Conservation (phyloP, 176 grass and related monocot genomes). For the Avena sativa region DNA sequence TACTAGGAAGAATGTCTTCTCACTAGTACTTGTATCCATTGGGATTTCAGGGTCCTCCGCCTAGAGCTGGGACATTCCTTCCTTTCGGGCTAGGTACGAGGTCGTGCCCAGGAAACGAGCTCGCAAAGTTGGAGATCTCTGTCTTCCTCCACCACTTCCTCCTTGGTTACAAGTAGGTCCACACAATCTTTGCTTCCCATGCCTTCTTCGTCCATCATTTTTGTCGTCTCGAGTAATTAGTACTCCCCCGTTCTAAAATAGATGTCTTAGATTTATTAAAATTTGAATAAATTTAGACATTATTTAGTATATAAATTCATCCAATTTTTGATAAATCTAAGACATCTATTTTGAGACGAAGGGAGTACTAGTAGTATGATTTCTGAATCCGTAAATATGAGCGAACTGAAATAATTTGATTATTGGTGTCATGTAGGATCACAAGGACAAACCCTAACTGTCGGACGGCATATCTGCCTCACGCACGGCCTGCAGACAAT, state of each 20-base stretch:
- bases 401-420: not conserved
- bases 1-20: not conserved
- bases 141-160: conserved; percentile 97
- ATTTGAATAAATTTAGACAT: too few relatives aligned
- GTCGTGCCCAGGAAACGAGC: conserved; percentile 84
- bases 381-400: not conserved
- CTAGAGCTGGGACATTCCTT: conserved; percentile 77
- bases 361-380: too few relatives aligned
- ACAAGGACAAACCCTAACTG: conserved; percentile 57
- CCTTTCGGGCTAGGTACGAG: conserved; percentile 68
- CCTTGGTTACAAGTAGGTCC: conserved; percentile 68
- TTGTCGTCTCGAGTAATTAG: too few relatives aligned
- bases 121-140: conserved; percentile 93
- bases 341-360: too few relatives aligned
- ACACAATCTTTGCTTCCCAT: not conserved
- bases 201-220: not conserved
- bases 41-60: conserved; percentile 52
- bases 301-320: too few relatives aligned
- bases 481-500: conserved; percentile 73
- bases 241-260: too few relatives aligned
- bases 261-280: too few relatives aligned
- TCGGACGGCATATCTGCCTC: conserved; percentile 63
- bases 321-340: too few relatives aligned
- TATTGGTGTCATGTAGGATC: conserved; percentile 46
- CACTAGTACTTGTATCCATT: not conserved